These are phyloP conservation scores for Wickerhamomyces chaumierensis DNA, from an alignment of 805 yeast species.

Conservation along the genomic window DNA sequence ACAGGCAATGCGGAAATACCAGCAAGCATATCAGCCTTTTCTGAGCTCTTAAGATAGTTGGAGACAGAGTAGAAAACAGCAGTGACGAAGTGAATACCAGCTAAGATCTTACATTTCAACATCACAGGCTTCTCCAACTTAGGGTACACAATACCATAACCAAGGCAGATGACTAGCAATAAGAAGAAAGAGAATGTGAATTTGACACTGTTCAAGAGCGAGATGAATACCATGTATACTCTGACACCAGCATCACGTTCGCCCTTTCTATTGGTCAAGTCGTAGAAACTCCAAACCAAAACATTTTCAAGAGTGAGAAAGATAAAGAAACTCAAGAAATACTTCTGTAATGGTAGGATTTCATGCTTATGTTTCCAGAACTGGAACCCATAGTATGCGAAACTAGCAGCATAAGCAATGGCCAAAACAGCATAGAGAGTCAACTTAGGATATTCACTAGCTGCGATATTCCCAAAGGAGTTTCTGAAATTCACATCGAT, in stretches of 20 bases:
- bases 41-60: constrained; percentile 39
- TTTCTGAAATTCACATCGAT: constrained; percentile 79
- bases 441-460: constrained; percentile 82
- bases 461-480: constrained; percentile 83
- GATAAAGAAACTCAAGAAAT: constrained; percentile 74
- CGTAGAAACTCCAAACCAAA: constrained; percentile 86
- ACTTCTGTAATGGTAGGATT: constrained; percentile 80
- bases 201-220: constrained; percentile 70
- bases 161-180: constrained; percentile 74
- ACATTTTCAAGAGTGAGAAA: constrained; percentile 78
- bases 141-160: constrained; percentile 90
- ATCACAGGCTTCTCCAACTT: constrained; percentile 65
- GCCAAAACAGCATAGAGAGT: constrained; percentile 84
- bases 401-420: constrained; percentile 68
- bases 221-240: constrained; percentile 65
- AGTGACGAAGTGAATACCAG: constrained; percentile 43
- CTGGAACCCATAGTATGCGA: constrained; percentile 77
- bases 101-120: constrained; percentile 56
- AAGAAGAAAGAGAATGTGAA: constrained; percentile 83
- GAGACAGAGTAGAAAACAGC: constrained; percentile 44
- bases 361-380: constrained; percentile 80
- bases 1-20: constrained; percentile 63
- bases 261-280: constrained; percentile 60
- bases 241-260: constrained; percentile 41
- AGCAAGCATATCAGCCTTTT: constrained; percentile 36